A percentile compares a stretch with the other conserved stretches of the same genome.
phyloP scores from a whole-genome alignment of 805 yeast genomes.

The Candida palmyrensis region DNA sequence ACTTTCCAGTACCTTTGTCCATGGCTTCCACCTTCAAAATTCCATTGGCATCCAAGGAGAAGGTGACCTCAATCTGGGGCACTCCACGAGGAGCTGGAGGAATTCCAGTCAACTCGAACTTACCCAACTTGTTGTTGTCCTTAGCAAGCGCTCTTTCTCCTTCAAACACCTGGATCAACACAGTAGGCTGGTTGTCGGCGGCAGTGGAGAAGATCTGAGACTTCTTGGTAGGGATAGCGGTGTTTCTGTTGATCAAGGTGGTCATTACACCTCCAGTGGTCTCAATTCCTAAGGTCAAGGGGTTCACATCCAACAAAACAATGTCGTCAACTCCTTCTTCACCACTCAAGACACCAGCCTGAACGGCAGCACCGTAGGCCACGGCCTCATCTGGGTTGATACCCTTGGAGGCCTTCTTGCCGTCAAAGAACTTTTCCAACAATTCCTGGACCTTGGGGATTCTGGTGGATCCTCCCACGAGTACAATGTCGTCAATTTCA shows the following conservation, averaged over 20 bases:
- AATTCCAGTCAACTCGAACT: constrained; percentile 95
- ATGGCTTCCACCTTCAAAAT: constrained; percentile 98
- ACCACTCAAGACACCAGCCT: constrained; percentile 98
- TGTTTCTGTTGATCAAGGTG: constrained; percentile 98
- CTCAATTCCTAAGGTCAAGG: constrained; percentile 98
- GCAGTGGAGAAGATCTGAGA: constrained; percentile 98
- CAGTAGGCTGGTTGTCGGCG: constrained; percentile 98
- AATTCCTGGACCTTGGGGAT: constrained; percentile 47
- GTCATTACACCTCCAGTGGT: constrained; percentile 99
- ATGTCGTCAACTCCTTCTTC: constrained; percentile 94
- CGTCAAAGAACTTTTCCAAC: constrained; percentile 40
- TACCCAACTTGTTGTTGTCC: constrained; percentile 97
- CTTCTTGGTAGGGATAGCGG: constrained; percentile 98
- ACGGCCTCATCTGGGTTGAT: constrained; percentile 49
- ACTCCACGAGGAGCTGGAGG: constrained; percentile 99
- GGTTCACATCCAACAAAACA: constrained; percentile 94
- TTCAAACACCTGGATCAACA: constrained; percentile 98
- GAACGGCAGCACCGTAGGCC: constrained; percentile 84
- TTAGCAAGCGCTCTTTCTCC: constrained; percentile 99
- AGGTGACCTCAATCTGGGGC: constrained; percentile 98
- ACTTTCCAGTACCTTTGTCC: constrained; percentile 97
- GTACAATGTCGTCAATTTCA: constrained; percentile 42
- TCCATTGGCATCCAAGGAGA: constrained; percentile 99
- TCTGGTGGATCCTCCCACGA: constrained; percentile 48
- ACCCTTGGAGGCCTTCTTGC: constrained; percentile 45